These are phyloP conservation scores for Rhodomyrtus tomentosa DNA, from an alignment of 345 rosid species.

Conservation along the genomic window DNA sequence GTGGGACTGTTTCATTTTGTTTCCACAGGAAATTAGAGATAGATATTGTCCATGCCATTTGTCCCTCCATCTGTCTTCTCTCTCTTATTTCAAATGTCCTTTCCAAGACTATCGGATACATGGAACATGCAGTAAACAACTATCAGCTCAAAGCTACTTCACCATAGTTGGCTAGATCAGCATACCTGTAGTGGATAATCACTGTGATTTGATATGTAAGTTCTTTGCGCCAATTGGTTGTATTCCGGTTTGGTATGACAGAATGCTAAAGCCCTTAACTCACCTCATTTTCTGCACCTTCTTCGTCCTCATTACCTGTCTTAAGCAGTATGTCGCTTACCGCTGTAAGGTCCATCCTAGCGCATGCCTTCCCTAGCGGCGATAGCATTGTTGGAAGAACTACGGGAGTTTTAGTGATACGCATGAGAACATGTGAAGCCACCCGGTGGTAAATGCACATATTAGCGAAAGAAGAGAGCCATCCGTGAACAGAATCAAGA, in stretches of 20 bases:
- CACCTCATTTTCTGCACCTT: constrained; percentile 80
- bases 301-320: constrained; percentile 79
- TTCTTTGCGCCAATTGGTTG: background rate
- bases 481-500: background rate
- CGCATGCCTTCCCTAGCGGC: constrained; percentile 60
- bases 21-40: no score
- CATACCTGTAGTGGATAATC: background rate
- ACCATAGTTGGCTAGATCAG: background rate
- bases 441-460: constrained; percentile 19
- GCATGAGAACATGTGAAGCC: constrained; percentile 51
- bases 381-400: constrained; percentile 47
- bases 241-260: background rate
- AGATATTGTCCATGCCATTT: no score
- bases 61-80: no score
- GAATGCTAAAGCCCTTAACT: background rate
- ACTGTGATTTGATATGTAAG: background rate
- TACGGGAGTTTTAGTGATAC: constrained; percentile 37
- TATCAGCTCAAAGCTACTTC: background rate
- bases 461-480: background rate
- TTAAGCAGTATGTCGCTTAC: constrained; percentile 72
- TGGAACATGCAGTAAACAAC: background rate
- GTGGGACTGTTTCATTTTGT: no score
- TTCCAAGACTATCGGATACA: background rate
- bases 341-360: constrained; percentile 71
- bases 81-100: no score